Percentiles rank a stretch among this genome's conserved stretches.
Evolutionary conservation across 176 grass and related monocot species (phyloP).

Genomic region (Cenchrus americanus): DNA sequence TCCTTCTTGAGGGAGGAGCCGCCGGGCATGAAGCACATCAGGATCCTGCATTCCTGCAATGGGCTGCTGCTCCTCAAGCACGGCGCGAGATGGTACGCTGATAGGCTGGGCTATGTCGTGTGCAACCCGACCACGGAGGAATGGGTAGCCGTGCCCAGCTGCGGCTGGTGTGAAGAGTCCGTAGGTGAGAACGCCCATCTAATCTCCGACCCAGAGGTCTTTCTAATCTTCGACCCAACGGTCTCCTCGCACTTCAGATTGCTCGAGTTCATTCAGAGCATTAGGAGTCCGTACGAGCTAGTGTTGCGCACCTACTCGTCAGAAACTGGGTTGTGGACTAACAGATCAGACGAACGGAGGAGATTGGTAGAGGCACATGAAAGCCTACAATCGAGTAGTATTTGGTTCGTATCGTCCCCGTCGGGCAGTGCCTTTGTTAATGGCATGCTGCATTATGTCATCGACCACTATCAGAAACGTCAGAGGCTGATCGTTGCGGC

Average conservation of each 20-base stretch:
- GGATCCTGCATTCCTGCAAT: constrained; percentile 1
- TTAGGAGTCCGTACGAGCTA: neutral
- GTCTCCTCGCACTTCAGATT: neutral
- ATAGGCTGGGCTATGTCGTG: neutral
- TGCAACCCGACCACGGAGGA: neutral
- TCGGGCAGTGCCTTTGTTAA: neutral
- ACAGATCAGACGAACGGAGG: neutral
- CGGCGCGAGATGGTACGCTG: neutral
- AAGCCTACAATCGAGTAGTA: neutral
- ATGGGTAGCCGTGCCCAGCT: neutral
- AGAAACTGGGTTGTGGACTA: neutral
- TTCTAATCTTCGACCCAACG: neutral
- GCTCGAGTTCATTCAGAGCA: neutral
- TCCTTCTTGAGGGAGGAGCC: neutral
- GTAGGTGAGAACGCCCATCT: neutral
- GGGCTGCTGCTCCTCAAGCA: neutral
- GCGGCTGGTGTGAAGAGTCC: neutral
- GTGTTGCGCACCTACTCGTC: neutral
- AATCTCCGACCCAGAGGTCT: neutral
- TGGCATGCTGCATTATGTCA: neutral
- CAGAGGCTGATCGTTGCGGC: neutral
- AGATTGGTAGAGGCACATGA: no score
- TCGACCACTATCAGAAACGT: neutral
- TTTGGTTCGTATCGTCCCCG: neutral
- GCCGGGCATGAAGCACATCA: neutral